Conservation (phyloP, 2,329 filamentous ascomycete genomes). For the Sordariomycetes sp. region DNA sequence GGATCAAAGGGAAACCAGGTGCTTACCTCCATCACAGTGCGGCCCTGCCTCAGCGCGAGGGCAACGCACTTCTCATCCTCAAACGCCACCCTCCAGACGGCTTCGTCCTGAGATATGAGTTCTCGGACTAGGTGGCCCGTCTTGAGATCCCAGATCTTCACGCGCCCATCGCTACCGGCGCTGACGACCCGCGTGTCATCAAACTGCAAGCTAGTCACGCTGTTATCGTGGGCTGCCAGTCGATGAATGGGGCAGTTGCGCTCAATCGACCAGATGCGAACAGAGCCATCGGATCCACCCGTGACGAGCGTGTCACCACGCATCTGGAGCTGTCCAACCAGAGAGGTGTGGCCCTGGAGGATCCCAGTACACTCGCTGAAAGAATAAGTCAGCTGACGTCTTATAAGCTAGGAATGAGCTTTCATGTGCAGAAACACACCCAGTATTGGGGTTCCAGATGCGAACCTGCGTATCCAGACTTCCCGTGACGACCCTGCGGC, state of each 20-base stretch:
- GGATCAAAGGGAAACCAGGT: neutral
- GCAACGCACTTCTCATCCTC: constrained; percentile 98
- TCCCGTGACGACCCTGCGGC: constrained; percentile 82
- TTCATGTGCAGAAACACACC: constrained; percentile 36
- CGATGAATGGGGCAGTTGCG: constrained; percentile 88
- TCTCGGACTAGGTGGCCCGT: constrained; percentile 84
- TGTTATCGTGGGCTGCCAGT: constrained; percentile 93
- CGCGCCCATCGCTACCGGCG: constrained; percentile 90
- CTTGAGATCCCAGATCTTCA: constrained; percentile 96
- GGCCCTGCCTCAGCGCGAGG: constrained; percentile 70
- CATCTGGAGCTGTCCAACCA: constrained; percentile 95
- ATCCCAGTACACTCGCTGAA: constrained; percentile 69
- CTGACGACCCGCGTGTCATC: constrained; percentile 92
- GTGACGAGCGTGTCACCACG: constrained; percentile 89
- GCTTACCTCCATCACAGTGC: constrained; percentile 96
- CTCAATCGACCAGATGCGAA: constrained; percentile 89
- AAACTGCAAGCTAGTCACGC: constrained; percentile 93
- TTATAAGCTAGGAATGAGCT: constrained; percentile 8
- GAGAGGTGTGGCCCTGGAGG: constrained; percentile 88
- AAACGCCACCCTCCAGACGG: constrained; percentile 95
- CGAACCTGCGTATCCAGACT: constrained; percentile 93
- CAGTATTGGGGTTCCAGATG: constrained; percentile 87
- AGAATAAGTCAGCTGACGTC: constrained; percentile 7
- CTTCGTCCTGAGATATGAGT: constrained; percentile 80
- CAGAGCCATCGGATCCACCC: constrained; percentile 89